Percentiles rank a stretch among this genome's conserved stretches.
Evolutionary conservation across 2,329 filamentous ascomycete genomes (phyloP).

Genomic region (Phaeophleospora eucalypticola): DNA sequence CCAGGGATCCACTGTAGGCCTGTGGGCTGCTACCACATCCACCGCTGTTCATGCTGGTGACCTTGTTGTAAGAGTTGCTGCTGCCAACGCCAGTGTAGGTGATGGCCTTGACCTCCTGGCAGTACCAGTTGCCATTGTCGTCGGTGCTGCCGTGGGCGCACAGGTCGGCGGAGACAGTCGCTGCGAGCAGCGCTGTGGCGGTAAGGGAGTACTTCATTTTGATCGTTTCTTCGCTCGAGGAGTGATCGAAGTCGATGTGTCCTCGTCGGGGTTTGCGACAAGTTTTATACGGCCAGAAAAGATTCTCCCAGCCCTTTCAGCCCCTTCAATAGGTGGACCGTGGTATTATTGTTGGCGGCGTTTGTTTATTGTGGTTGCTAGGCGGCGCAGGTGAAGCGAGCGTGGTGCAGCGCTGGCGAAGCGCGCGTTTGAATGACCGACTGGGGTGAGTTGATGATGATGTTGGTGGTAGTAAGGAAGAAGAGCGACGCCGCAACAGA

Average conservation of each 20-base stretch:
- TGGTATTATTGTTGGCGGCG: constrained; percentile 1
- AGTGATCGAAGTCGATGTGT: constrained; percentile 6
- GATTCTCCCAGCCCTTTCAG: too few relatives aligned
- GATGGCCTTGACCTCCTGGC: constrained; percentile 61
- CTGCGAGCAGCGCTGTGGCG: constrained; percentile 30
- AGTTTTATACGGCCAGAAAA: too few relatives aligned
- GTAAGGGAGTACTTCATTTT: constrained; percentile 32
- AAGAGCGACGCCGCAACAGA: not conserved
- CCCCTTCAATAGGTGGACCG: not conserved
- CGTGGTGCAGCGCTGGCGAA: not conserved
- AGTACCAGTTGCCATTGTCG: constrained; percentile 58
- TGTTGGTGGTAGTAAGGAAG: not conserved
- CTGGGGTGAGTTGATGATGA: constrained; percentile 4
- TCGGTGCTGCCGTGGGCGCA: constrained; percentile 30
- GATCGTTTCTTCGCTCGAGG: constrained; percentile 1
- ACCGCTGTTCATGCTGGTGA: constrained; percentile 56
- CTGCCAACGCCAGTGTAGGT: constrained; percentile 55
- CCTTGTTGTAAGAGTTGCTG: constrained; percentile 55
- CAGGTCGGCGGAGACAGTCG: constrained; percentile 26
- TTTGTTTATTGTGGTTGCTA: constrained; percentile 7
- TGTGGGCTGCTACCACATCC: constrained; percentile 52
- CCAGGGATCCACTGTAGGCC: constrained; percentile 57
- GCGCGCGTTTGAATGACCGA: constrained; percentile 5
- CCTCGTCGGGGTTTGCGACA: not conserved
- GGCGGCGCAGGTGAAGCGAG: not conserved